Percentiles rank a stretch among this genome's conserved stretches.
These are phyloP conservation scores for Annulohypoxylon truncatum DNA, from an alignment of 2,329 filamentous ascomycete genomes.

Conservation along the genomic window DNA sequence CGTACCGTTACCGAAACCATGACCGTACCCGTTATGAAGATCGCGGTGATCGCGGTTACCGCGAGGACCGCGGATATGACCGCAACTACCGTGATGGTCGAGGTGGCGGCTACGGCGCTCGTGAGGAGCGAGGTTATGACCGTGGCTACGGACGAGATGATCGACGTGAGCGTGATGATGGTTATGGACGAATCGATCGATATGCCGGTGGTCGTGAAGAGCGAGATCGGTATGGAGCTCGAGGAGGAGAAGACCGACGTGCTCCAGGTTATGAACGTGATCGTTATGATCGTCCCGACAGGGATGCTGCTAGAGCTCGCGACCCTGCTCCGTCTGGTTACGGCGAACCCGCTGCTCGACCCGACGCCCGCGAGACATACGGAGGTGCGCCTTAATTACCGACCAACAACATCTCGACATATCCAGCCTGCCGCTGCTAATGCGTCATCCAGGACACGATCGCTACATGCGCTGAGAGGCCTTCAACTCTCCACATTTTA, in stretches of 20 bases:
- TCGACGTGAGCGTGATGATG: conserved; percentile 57
- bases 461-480: conserved; percentile 36
- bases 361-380: conserved; percentile 57
- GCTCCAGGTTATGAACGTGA: conserved; percentile 48
- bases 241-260: conserved; percentile 42
- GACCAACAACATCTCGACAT: conserved; percentile 34
- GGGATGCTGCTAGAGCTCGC: conserved; percentile 52
- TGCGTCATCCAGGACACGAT: conserved; percentile 44
- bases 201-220: conserved; percentile 47
- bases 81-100: conserved; percentile 54
- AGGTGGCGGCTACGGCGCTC: conserved; percentile 51
- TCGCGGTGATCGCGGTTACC: conserved; percentile 57
- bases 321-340: conserved; percentile 56
- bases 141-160: conserved; percentile 60
- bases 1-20: conserved; percentile 66
- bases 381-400: conserved; percentile 52
- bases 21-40: conserved; percentile 53
- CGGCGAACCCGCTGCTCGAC: conserved; percentile 56
- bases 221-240: conserved; percentile 46
- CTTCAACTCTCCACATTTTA: conserved; percentile 9
- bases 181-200: conserved; percentile 47
- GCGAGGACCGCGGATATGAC: conserved; percentile 57
- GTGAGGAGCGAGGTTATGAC: conserved; percentile 53
- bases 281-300: conserved; percentile 63
- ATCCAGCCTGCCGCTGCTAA: conserved; percentile 41